Evolutionary conservation across 2,329 filamentous ascomycete species (phyloP), one percentile per base, ranked within the genome.

Genomic region (Calonectria pseudoturangicola): DNA sequence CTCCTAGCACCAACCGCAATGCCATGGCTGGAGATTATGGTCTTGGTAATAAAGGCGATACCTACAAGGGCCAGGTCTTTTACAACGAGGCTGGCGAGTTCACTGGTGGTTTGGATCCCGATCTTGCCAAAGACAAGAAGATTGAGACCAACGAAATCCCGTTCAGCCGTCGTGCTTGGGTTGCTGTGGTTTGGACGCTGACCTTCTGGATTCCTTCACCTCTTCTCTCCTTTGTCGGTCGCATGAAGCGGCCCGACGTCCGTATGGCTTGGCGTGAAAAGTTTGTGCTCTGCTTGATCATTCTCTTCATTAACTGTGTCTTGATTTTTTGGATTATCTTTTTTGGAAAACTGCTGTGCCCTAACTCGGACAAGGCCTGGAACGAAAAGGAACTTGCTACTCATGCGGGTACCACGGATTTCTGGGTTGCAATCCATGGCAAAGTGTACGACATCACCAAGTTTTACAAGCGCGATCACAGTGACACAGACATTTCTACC

Each of bases 241-340:
- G 96, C 27, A 99, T 99, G 97, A 97, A 98, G 86, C 93, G 97
- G 68, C 97, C 96, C 2, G 97, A 99, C 85, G 95, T 99, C 10
- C 94, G 97, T 30, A 94, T 98, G 91, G 97, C 97, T 0, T 99
- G 97, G 97, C 91, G 97, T 84, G 97, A 99, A 81, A 99, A 99
- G 85, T 65, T 99, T 13, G 93, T 97, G 0, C 87, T 99, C 13
- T 92, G 96, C 58, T 87, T 94, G 71, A 79, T 98, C 66, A 98
- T 99, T 77, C 82, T 94, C 36, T 79, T 99, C 15, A 85, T 98
- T 77, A 99, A 99, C 84, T 95, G 82, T 47, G 81, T 91, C 33
- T 91, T 99, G 73, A 88, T 98, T 71, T 99, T 99, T 86, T 98
- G 95, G 90, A 98, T 99, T 79, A 90, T 98, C 75, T 91, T 86